phyloP scores from a whole-genome alignment of 108 stramenopile species.

The Seminavis robusta region DNA sequence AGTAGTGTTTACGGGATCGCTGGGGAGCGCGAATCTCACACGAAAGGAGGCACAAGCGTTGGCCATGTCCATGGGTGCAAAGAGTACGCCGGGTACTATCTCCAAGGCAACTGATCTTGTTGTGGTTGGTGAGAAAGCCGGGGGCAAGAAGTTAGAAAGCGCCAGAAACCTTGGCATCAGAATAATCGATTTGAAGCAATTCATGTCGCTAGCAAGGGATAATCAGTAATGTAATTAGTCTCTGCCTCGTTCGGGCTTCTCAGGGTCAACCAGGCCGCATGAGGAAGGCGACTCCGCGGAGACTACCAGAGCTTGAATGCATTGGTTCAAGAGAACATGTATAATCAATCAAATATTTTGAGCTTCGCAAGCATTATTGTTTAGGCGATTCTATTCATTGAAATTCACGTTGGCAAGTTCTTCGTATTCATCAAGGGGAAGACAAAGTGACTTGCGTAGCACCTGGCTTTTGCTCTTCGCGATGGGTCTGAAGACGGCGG shows the following conservation, averaged over 20 bases:
- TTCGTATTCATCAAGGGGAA: constrained; percentile 5
- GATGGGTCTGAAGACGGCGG: constrained; percentile 24
- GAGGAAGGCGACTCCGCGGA: too few relatives aligned
- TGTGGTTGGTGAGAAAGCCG: constrained; percentile 65
- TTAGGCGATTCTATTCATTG: neutral
- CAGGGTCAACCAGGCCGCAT: too few relatives aligned
- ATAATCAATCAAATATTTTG: neutral
- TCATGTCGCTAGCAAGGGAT: constrained; percentile 37
- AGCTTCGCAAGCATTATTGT: neutral
- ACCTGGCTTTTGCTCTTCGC: constrained; percentile 11
- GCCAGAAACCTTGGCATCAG: constrained; percentile 57
- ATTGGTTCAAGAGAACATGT: too few relatives aligned
- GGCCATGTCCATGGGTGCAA: constrained; percentile 66
- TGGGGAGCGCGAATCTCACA: constrained; percentile 55
- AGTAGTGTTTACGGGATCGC: constrained; percentile 77
- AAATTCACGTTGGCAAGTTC: neutral
- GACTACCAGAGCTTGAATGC: too few relatives aligned
- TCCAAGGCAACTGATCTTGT: constrained; percentile 75
- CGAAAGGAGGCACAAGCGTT: constrained; percentile 44
- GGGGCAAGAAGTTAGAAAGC: constrained; percentile 74
- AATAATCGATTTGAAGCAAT: constrained; percentile 57
- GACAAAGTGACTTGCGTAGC: constrained; percentile 25
- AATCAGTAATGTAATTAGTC: neutral
- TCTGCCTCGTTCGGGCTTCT: neutral
- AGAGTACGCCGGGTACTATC: constrained; percentile 60